Base-by-base conservation (phyloP, 331 rosid genomes). In the Arachis monticola region DNA sequence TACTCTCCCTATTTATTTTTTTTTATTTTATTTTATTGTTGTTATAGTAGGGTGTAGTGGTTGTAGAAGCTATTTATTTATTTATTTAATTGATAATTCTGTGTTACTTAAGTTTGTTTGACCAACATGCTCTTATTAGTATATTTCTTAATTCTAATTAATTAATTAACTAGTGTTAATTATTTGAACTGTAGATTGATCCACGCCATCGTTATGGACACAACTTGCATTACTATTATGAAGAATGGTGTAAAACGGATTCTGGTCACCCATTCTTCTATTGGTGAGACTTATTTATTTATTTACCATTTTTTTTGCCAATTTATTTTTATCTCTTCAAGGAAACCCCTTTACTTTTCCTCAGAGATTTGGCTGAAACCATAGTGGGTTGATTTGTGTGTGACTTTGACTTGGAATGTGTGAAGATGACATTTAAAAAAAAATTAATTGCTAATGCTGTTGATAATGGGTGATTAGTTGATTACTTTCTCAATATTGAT, bases 131-230 rank as follows among this genome's bases (percentile, higher is more conserved):
- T 2, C 12, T 53, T 27, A 38, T 38, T 38, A 38, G 4, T 38
- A 42, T 38, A 35, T 61, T 47, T 72, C n/a, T 47, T 5, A 3
- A 62, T 38, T n/a, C 58, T 72, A 45, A 51, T 27, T 27, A 27
- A 27, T 27, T 27, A 27, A 27, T 27, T 27, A 27, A 27, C 35
- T 45, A 51, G 47, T 65, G 5, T 51, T 64, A 17, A 55, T 65
- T 9, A 5, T 38, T 56, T 79, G 75, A 40, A 46, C 8, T 78
- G 78, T 82, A 93, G 98, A 89, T 93, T 87, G 98, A 93, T 89
- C 98, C 98, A 27, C 86, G 96, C 79, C 98, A 93, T 74, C 91
- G 98, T 30, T 91, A 93, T 64, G 98, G 98, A 12, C 98, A 93
- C 81, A 89, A 85, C 87, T 85, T 93, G 88, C 91, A 91, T 81